A percentile compares a stretch with the other conserved stretches of the same genome.
Evolutionary conservation across 805 yeast species (phyloP).

Genomic region (Zygosaccharomyces kombuchaensis): DNA sequence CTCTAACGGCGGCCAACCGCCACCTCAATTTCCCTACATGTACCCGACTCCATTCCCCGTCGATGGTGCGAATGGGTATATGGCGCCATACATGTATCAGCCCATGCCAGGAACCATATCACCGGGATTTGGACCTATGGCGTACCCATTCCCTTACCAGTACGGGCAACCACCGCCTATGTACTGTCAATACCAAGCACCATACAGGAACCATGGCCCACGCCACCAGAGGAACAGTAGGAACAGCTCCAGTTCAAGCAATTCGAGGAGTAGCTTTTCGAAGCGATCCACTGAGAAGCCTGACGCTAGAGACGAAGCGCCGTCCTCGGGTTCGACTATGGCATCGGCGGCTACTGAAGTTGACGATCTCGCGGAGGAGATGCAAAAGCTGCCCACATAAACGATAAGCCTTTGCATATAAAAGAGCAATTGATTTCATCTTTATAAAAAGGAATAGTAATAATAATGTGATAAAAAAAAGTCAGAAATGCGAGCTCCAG

Average conservation of each 20-base stretch:
- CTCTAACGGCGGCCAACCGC: slow-evolving; percentile 1
- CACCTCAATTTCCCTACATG: slow-evolving; percentile 8
- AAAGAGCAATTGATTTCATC: neutral
- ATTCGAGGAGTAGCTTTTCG: neutral
- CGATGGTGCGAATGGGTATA: slow-evolving; percentile 8
- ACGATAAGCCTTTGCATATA: neutral
- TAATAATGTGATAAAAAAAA: neutral
- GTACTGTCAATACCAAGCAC: slow-evolving; percentile 3
- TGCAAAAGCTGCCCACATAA: slow-evolving; percentile 5
- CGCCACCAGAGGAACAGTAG: slow-evolving; percentile 2
- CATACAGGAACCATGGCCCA: slow-evolving; percentile 1
- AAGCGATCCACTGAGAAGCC: neutral
- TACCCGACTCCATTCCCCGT: slow-evolving; percentile 14
- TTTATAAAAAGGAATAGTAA: neutral
- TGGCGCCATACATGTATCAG: slow-evolving; percentile 12
- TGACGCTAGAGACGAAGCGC: neutral
- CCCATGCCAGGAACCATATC: slow-evolving; percentile 6
- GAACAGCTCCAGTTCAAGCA: slow-evolving; percentile 6
- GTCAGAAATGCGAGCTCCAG: neutral
- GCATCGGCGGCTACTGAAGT: neutral
- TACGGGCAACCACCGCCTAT: slow-evolving; percentile 4
- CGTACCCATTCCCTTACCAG: slow-evolving; percentile 5
- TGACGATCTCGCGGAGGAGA: neutral
- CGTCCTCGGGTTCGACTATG: slow-evolving; percentile 4
- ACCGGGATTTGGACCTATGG: slow-evolving; percentile 2